phyloP scores from a whole-genome alignment of 2,329 filamentous ascomycete genomes.

The Neophaeococcomyces aloes region DNA sequence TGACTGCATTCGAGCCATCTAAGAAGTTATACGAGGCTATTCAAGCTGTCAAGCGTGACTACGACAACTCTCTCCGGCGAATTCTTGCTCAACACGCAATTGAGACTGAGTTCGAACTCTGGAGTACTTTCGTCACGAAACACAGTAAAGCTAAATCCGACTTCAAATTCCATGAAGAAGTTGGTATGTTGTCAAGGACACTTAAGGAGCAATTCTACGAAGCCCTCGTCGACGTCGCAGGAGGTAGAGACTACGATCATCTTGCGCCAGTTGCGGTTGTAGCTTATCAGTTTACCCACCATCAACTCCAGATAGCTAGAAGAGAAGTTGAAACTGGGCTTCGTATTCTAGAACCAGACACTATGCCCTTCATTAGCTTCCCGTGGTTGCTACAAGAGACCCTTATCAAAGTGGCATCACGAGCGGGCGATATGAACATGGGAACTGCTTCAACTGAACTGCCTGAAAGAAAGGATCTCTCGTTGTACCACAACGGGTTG shows the following conservation, averaged over 20 bases:
- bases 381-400: conserved; percentile 79
- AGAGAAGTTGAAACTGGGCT: conserved; percentile 32
- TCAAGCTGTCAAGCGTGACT: conserved; percentile 58
- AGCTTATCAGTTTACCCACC: conserved; percentile 74
- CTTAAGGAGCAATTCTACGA: conserved; percentile 61
- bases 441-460: conserved; percentile 77
- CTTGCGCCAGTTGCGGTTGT: conserved; percentile 68
- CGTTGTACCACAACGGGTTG: not conserved
- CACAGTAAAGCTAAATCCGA: conserved; percentile 62
- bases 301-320: conserved; percentile 54
- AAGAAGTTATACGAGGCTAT: conserved; percentile 49
- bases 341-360: conserved; percentile 24
- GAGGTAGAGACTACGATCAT: conserved; percentile 45
- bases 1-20: conserved; percentile 50
- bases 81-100: conserved; percentile 81
- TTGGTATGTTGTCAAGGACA: conserved; percentile 55
- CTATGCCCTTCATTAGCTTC: conserved; percentile 78
- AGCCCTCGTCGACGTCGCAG: conserved; percentile 55
- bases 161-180: conserved; percentile 79
- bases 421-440: conserved; percentile 24
- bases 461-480: conserved; percentile 41
- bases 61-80: conserved; percentile 65
- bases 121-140: conserved; percentile 70
- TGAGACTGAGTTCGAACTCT: conserved; percentile 81
- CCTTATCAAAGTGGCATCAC: conserved; percentile 57